Percentiles rank a stretch among this genome's conserved stretches.
Evolutionary conservation across 495 filamentous ascomycete genomes (phyloP).

Genomic region (Penicillium mononematosum): DNA sequence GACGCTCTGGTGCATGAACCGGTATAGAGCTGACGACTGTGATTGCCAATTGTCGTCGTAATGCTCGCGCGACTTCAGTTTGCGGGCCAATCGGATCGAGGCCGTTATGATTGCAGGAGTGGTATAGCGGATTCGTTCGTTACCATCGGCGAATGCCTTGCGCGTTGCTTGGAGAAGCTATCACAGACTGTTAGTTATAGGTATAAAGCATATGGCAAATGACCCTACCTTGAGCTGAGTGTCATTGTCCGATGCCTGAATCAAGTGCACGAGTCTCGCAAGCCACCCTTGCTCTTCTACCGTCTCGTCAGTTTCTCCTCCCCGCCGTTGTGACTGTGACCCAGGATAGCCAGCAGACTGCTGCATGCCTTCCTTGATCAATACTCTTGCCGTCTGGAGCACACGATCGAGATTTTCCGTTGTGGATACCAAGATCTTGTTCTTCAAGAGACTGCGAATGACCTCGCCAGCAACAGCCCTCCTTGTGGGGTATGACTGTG

Average conservation of each 20-base stretch:
- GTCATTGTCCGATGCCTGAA: conserved; percentile 80
- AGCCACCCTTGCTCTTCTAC: conserved; percentile 97
- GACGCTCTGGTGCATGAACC: conserved; percentile 86
- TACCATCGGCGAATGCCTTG: conserved; percentile 87
- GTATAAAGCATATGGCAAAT: neutral
- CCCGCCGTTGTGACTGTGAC: conserved; percentile 62
- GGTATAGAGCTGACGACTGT: conserved; percentile 84
- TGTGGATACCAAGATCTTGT: conserved; percentile 73
- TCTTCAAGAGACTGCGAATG: conserved; percentile 71
- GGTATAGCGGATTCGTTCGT: conserved; percentile 92
- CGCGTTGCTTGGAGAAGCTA: conserved; percentile 82
- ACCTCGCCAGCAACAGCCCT: conserved; percentile 88
- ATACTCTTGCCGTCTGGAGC: conserved; percentile 78
- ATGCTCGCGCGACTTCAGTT: conserved; percentile 88
- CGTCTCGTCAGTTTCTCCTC: conserved; percentile 85
- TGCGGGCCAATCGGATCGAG: conserved; percentile 83
- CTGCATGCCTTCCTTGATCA: conserved; percentile 91
- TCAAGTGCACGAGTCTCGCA: conserved; percentile 84
- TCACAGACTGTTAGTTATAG: conserved; percentile 26
- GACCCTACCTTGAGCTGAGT: conserved; percentile 75
- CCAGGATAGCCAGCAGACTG: conserved; percentile 81
- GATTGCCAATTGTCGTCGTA: conserved; percentile 93
- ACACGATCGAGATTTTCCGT: conserved; percentile 82
- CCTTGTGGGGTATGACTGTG: conserved; percentile 91
- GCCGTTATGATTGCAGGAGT: conserved; percentile 90